Evolutionary conservation across 805 yeast species (phyloP).

Genomic region (Starmerella floris): DNA sequence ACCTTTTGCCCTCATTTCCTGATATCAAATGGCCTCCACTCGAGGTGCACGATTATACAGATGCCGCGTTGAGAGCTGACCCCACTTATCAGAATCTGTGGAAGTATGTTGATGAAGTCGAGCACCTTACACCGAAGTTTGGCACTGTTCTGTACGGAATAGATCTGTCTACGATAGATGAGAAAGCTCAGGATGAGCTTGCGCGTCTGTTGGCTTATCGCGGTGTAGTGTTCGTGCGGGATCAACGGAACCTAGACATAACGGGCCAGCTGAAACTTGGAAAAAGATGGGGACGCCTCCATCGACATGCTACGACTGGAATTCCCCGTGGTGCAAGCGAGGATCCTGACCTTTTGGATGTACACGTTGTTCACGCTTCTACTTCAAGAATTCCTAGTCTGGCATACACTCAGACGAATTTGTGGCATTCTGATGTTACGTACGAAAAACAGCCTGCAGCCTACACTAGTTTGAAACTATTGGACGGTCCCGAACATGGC

Average conservation of each 20-base stretch:
- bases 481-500: slow-evolving; percentile 45
- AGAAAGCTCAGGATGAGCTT: slow-evolving; percentile 36
- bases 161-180: slow-evolving; percentile 32
- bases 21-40: slow-evolving; percentile 26
- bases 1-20: slow-evolving; percentile 26
- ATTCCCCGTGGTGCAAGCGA: slow-evolving; percentile 39
- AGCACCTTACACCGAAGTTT: slow-evolving; percentile 50
- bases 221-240: slow-evolving; percentile 39
- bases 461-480: slow-evolving; percentile 39
- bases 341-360: slow-evolving; percentile 40
- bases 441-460: slow-evolving; percentile 64
- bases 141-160: slow-evolving; percentile 52
- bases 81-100: slow-evolving; percentile 23
- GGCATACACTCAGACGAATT: slow-evolving; percentile 23
- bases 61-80: slow-evolving; percentile 25
- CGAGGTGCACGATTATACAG: slow-evolving; percentile 17
- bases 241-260: slow-evolving; percentile 45
- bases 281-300: slow-evolving; percentile 51
- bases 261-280: slow-evolving; percentile 48
- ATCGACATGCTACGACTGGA: slow-evolving; percentile 35
- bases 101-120: slow-evolving; percentile 22
- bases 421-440: slow-evolving; percentile 65
- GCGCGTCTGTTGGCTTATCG: slow-evolving; percentile 37
- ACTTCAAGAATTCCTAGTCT: slow-evolving; percentile 21
- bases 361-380: slow-evolving; percentile 25